A percentile compares a stretch with the other conserved stretches of the same genome.
Conservation (phyloP, 805 yeast genomes). For the Candida pseudofarinosa region DNA sequence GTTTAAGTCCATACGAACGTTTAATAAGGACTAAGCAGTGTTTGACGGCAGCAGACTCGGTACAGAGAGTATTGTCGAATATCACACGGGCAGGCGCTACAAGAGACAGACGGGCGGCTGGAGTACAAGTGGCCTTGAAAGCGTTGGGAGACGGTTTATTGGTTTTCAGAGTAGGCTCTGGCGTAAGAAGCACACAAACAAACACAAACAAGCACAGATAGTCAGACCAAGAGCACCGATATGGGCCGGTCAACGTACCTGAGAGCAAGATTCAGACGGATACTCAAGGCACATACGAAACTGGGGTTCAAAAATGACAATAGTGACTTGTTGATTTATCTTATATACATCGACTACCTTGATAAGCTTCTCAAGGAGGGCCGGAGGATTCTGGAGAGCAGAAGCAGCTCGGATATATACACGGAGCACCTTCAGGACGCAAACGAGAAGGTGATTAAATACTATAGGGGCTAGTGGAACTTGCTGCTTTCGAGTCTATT, state of each 20-base stretch:
- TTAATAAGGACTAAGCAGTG: too few species aligned
- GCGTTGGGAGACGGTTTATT: too few species aligned
- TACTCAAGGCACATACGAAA: slow-evolving; percentile 17
- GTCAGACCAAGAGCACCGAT: neutral
- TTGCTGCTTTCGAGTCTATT: slow-evolving; percentile 4
- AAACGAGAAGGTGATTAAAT: slow-evolving; percentile 25
- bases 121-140: too few species aligned
- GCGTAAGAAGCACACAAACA: too few species aligned
- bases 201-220: too few species aligned
- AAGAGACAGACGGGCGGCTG: too few species aligned
- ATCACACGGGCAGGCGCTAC: too few species aligned
- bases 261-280: slow-evolving; percentile 14
- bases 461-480: slow-evolving; percentile 29
- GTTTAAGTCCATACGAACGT: too few species aligned
- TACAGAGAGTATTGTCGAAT: too few species aligned
- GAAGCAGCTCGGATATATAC: slow-evolving; percentile 34
- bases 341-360: slow-evolving; percentile 47
- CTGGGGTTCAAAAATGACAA: slow-evolving; percentile 31
- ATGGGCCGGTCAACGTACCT: slow-evolving; percentile 5
- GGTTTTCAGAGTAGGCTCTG: too few species aligned
- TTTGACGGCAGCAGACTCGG: too few species aligned
- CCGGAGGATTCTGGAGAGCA: slow-evolving; percentile 29
- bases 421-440: slow-evolving; percentile 39
- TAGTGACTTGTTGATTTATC: slow-evolving; percentile 40
- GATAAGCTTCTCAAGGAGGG: slow-evolving; percentile 39